Evolutionary conservation across 2,329 filamentous ascomycete species (phyloP).

Genomic region (Nothophoma quercina): DNA sequence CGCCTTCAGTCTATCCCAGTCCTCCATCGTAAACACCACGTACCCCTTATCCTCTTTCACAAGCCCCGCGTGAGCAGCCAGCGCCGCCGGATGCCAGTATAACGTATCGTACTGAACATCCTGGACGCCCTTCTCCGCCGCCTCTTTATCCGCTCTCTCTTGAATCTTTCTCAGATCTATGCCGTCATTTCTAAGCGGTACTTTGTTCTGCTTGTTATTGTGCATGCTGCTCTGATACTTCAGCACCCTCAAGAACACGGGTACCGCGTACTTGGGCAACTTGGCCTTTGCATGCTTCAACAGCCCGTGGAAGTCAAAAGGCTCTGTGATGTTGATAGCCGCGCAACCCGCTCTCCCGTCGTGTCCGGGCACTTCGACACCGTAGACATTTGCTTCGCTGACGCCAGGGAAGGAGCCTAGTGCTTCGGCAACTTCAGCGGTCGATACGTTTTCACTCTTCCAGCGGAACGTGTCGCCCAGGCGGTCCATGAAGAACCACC

Average conservation of each 20-base stretch:
- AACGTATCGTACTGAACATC: constrained; percentile 54
- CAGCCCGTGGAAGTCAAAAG: constrained; percentile 63
- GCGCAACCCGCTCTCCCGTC: constrained; percentile 64
- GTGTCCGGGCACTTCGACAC: constrained; percentile 56
- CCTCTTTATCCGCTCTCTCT: constrained; percentile 48
- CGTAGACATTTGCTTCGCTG: constrained; percentile 59
- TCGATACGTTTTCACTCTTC: constrained; percentile 60
- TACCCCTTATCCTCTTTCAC: constrained; percentile 58
- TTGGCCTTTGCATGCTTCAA: constrained; percentile 65
- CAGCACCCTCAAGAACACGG: constrained; percentile 73
- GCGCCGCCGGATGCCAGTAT: constrained; percentile 56
- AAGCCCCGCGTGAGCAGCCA: constrained; percentile 43
- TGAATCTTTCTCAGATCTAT: constrained; percentile 63
- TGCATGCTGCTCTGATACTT: constrained; percentile 67
- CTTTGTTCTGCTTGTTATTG: constrained; percentile 84
- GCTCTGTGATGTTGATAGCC: constrained; percentile 62
- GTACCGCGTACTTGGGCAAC: constrained; percentile 77
- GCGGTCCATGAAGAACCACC: constrained; percentile 59
- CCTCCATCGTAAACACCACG: constrained; percentile 63
- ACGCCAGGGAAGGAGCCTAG: constrained; percentile 55
- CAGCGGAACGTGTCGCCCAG: constrained; percentile 60
- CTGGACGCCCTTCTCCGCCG: constrained; percentile 45
- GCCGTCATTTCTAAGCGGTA: constrained; percentile 71
- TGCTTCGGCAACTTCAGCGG: constrained; percentile 56
- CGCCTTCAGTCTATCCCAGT: constrained; percentile 65